Conservation (phyloP, 2,329 filamentous ascomycete genomes). For the Penicillium brasilianum region DNA sequence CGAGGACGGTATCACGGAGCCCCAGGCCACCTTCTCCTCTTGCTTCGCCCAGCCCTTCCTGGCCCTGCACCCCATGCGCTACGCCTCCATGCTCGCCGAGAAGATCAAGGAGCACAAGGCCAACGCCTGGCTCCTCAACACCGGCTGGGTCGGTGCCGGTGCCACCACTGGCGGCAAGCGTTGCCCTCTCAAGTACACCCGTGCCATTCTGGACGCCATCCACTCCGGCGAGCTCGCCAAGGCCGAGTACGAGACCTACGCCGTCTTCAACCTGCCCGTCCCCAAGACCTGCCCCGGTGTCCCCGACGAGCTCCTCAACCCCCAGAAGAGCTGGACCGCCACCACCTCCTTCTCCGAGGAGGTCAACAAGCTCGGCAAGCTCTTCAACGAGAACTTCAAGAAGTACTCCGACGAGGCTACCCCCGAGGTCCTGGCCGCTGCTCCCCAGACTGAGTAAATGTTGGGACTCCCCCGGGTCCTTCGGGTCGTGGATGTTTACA, state of each 20-base stretch:
- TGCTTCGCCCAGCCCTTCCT: constrained; percentile 99
- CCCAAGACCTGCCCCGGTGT: constrained; percentile 89
- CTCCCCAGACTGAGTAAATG: constrained; percentile 41
- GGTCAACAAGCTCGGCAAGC: constrained; percentile 83
- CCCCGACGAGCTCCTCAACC: constrained; percentile 91
- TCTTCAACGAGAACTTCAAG: constrained; percentile 97
- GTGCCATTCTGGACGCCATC: constrained; percentile 96
- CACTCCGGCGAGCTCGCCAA: constrained; percentile 95
- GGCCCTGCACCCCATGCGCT: constrained; percentile 98
- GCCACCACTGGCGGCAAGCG: constrained; percentile 91
- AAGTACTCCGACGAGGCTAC: constrained; percentile 90
- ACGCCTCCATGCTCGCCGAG: constrained; percentile 96
- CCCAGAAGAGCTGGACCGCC: constrained; percentile 87
- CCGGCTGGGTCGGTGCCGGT: constrained; percentile 93
- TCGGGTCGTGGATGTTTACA: constrained; percentile 13
- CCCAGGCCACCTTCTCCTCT: constrained; percentile 97
- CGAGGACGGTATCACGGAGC: constrained; percentile 94
- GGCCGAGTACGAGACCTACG: constrained; percentile 91
- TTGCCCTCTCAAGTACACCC: constrained; percentile 98
- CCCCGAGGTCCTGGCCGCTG: constrained; percentile 70
- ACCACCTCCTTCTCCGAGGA: constrained; percentile 82
- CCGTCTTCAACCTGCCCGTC: constrained; percentile 95
- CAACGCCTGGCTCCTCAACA: constrained; percentile 98
- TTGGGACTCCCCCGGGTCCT: constrained; percentile 2
- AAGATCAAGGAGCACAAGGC: constrained; percentile 96